These are phyloP conservation scores for Gentiana straminea DNA, from an alignment of 257 asterid genomes.

Conservation along the genomic window DNA sequence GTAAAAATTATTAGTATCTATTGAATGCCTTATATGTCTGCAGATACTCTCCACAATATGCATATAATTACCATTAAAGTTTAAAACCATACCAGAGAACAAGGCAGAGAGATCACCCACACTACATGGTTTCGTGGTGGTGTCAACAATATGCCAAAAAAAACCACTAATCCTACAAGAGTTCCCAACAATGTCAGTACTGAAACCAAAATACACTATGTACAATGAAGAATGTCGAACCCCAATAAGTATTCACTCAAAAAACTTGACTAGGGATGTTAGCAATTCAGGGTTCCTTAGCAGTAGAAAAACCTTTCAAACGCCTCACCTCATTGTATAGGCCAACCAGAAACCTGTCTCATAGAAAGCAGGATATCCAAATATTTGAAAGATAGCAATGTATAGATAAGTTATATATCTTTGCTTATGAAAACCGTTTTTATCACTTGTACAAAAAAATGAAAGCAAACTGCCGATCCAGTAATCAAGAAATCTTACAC, in stretches of 20 bases:
- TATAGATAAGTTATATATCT: slow-evolving; percentile 8
- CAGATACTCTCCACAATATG: slow-evolving; percentile 13
- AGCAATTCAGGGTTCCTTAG: slow-evolving; percentile 6
- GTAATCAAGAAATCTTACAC: slow-evolving; percentile 9
- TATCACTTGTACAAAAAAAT: no score
- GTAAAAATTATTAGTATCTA: background rate
- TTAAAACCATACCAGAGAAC: slow-evolving; percentile 31
- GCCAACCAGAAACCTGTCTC: slow-evolving; percentile 42
- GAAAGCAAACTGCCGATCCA: no score
- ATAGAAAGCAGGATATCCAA: slow-evolving; percentile 29
- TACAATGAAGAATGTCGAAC: slow-evolving; percentile 8
- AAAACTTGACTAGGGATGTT: slow-evolving; percentile 5
- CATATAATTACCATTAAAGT: slow-evolving; percentile 6
- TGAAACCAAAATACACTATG: slow-evolving; percentile 13
- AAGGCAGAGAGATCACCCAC: slow-evolving; percentile 43
- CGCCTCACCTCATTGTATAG: slow-evolving; percentile 37
- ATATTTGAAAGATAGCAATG: slow-evolving; percentile 17
- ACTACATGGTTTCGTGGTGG: slow-evolving; percentile 30
- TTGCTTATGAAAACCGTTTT: background rate
- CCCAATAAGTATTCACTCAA: slow-evolving; percentile 2
- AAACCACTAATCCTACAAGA: slow-evolving; percentile 33
- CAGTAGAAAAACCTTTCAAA: slow-evolving; percentile 6
- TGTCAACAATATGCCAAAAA: slow-evolving; percentile 29
- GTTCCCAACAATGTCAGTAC: slow-evolving; percentile 24
- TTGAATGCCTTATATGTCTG: slow-evolving; percentile 6